Evolutionary conservation across 2,329 filamentous ascomycete species (phyloP).

Genomic region (Hymenoscyphus repandus): DNA sequence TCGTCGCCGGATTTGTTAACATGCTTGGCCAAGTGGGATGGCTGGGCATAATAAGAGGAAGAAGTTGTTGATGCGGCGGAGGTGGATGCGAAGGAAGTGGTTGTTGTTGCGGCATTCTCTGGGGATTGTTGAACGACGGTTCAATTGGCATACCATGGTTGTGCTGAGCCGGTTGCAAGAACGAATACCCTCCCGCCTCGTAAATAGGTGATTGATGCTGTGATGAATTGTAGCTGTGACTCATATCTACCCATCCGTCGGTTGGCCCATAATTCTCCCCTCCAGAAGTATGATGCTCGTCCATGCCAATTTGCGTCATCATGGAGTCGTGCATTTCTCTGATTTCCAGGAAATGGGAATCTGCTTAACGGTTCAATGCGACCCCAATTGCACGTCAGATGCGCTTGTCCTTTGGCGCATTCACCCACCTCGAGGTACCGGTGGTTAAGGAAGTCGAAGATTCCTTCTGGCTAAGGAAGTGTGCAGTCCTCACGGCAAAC

Average conservation of each 20-base stretch:
- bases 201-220: slow-evolving; percentile 67
- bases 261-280: slow-evolving; percentile 36
- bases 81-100: slow-evolving; percentile 40
- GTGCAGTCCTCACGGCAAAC: slow-evolving; percentile 30
- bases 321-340: slow-evolving; percentile 33
- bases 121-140: slow-evolving; percentile 36
- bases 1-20: slow-evolving; percentile 62
- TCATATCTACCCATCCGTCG: slow-evolving; percentile 53
- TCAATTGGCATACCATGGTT: slow-evolving; percentile 59
- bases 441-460: slow-evolving; percentile 23
- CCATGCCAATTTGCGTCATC: slow-evolving; percentile 33
- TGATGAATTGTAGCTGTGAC: slow-evolving; percentile 34
- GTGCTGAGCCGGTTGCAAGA: slow-evolving; percentile 49
- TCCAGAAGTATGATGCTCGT: slow-evolving; percentile 26
- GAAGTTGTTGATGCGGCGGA: slow-evolving; percentile 47
- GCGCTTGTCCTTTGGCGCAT: slow-evolving; percentile 10
- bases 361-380: slow-evolving; percentile 15
- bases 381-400: slow-evolving; percentile 18
- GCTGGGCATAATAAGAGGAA: slow-evolving; percentile 67
- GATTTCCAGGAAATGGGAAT: slow-evolving; percentile 7
- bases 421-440: slow-evolving; percentile 8
- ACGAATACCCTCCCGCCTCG: slow-evolving; percentile 62
- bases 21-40: slow-evolving; percentile 74
- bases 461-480: slow-evolving; percentile 32
- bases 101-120: slow-evolving; percentile 51